Conservation (phyloP, 345 rosid genomes). For the Sonneratia caseolaris region DNA sequence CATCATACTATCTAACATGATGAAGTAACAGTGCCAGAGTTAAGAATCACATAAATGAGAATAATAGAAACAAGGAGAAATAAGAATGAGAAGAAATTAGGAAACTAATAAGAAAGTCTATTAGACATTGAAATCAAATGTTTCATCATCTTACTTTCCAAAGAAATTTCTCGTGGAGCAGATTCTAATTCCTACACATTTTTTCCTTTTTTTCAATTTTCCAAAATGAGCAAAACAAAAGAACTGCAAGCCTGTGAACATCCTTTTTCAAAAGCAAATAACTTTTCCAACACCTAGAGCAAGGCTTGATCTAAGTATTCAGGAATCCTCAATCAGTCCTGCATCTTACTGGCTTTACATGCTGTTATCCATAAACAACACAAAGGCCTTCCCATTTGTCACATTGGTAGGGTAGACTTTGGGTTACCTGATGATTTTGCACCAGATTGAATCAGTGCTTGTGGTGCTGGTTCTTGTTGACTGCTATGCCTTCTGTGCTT, state of each 20-base stretch:
- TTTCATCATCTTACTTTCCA: no score
- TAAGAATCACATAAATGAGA: neutral
- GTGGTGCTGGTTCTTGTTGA: slow-evolving; percentile 32
- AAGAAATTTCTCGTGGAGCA: no score
- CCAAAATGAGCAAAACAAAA: no score
- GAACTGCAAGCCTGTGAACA: no score
- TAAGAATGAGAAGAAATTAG: no score
- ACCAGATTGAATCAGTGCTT: slow-evolving; percentile 33
- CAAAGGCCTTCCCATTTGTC: neutral
- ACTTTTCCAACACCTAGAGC: no score
- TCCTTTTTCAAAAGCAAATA: no score
- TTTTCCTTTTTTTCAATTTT: no score
- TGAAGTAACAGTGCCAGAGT: neutral
- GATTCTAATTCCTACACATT: no score
- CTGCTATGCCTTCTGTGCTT: slow-evolving; percentile 28
- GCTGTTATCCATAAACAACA: neutral
- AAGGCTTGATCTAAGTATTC: no score
- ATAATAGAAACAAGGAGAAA: neutral
- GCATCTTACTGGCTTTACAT: neutral
- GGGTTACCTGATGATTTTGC: slow-evolving; percentile 71
- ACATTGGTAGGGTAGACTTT: neutral
- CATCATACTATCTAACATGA: neutral
- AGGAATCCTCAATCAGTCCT: neutral
- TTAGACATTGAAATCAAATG: no score
- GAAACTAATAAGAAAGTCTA: no score